These are phyloP conservation scores for Blastomyces gilchristii DNA, from an alignment of 2,329 filamentous ascomycete species.

Conservation along the genomic window DNA sequence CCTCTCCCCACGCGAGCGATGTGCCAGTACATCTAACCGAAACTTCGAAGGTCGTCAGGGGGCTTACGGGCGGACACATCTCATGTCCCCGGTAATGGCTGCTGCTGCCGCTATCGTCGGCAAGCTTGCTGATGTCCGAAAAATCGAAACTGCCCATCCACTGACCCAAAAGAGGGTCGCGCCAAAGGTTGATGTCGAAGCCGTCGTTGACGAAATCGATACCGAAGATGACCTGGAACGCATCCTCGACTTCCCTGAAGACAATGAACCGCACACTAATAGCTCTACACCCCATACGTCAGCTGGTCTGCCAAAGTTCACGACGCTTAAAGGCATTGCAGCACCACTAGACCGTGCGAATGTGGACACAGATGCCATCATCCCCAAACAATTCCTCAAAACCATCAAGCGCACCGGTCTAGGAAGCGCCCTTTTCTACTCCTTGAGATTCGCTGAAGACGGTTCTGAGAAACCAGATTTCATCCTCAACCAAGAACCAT, in stretches of 20 bases:
- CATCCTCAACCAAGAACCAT: constrained; percentile 81
- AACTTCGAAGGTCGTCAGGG: constrained; percentile 97
- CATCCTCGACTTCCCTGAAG: constrained; percentile 53
- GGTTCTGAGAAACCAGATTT: constrained; percentile 70
- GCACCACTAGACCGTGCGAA: constrained; percentile 82
- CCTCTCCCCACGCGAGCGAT: constrained; percentile 80
- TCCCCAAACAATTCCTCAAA: constrained; percentile 98
- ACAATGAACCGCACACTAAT: constrained; percentile 56
- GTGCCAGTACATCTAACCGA: constrained; percentile 89
- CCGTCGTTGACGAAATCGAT: constrained; percentile 48
- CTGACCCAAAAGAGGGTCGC: constrained; percentile 42
- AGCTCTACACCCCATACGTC: constrained; percentile 38
- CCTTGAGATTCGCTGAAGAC: constrained; percentile 65
- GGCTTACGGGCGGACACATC: constrained; percentile 77
- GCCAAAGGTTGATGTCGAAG: constrained; percentile 50
- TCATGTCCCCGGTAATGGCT: constrained; percentile 97
- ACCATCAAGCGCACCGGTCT: constrained; percentile 97
- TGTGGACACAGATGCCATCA: constrained; percentile 97
- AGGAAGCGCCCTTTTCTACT: constrained; percentile 76
- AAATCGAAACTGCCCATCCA: constrained; percentile 48
- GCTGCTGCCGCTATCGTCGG: constrained; percentile 82
- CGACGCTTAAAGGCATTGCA: constrained; percentile 71
- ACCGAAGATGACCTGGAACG: constrained; percentile 55
- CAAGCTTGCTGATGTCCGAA: constrained; percentile 83
- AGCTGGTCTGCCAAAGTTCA: constrained; percentile 72